Conservation (phyloP, 805 yeast species). For the Clavispora carvajalis region DNA sequence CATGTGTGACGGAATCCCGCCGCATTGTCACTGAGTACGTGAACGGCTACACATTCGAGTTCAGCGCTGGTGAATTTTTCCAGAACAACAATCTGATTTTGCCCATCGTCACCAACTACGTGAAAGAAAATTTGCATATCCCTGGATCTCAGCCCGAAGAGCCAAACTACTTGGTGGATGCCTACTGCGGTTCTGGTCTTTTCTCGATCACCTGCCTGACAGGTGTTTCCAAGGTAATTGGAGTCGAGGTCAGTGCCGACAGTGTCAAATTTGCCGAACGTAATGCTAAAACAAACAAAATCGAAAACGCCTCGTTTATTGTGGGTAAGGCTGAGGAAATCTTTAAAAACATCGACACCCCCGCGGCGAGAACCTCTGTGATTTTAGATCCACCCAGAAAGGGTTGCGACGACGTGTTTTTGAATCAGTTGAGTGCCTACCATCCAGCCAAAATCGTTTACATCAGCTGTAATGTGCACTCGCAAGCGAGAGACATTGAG, state of each 20-base stretch:
- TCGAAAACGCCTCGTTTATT: slow-evolving; percentile 75
- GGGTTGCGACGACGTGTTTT: slow-evolving; percentile 87
- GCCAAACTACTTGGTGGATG: slow-evolving; percentile 73
- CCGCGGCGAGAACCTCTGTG: slow-evolving; percentile 73
- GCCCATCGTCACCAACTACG: slow-evolving; percentile 78
- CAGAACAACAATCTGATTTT: slow-evolving; percentile 88
- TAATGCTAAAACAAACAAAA: slow-evolving; percentile 72
- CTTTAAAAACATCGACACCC: slow-evolving; percentile 73
- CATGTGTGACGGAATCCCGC: slow-evolving; percentile 75
- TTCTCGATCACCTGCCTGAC: slow-evolving; percentile 82
- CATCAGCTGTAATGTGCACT: slow-evolving; percentile 94
- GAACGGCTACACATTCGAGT: slow-evolving; percentile 73
- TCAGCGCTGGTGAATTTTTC: slow-evolving; percentile 93
- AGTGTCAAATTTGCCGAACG: slow-evolving; percentile 81
- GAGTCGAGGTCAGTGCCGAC: slow-evolving; percentile 91
- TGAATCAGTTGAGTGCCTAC: slow-evolving; percentile 79
- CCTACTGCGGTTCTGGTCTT: slow-evolving; percentile 94
- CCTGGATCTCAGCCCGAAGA: slow-evolving; percentile 27
- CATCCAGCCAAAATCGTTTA: slow-evolving; percentile 86
- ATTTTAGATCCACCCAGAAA: slow-evolving; percentile 96
- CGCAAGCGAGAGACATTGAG: slow-evolving; percentile 92
- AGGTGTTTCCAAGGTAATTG: slow-evolving; percentile 79
- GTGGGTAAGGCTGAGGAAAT: slow-evolving; percentile 91
- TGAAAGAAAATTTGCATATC: slow-evolving; percentile 57
- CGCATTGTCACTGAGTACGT: slow-evolving; percentile 75